Conservation (phyloP, 2,329 filamentous ascomycete species). For the Orbilia quercus region DNA sequence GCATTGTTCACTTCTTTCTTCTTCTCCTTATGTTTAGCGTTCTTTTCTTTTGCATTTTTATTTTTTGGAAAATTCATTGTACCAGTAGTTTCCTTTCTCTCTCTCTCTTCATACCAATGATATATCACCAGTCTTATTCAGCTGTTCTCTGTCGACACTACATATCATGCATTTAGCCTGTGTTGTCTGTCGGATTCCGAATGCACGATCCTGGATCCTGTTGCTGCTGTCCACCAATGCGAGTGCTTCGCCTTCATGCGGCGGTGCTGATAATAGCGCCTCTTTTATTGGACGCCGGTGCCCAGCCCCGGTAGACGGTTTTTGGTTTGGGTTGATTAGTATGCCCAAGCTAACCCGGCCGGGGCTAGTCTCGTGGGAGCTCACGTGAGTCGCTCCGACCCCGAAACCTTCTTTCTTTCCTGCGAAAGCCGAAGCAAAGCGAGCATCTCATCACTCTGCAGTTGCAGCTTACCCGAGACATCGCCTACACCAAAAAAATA, state of each 20-base stretch:
- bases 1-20: no score
- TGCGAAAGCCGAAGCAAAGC: slow-evolving; percentile 56
- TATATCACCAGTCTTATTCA: no score
- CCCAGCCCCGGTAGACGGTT: no score
- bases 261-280: no score
- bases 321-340: neutral
- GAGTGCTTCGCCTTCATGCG: no score
- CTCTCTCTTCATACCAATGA: neutral
- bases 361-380: neutral
- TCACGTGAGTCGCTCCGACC: slow-evolving; percentile 36
- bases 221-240: neutral
- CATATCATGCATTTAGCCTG: no score
- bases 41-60: slow-evolving; percentile 15
- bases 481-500: slow-evolving; percentile 25
- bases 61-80: slow-evolving; percentile 8
- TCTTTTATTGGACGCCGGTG: no score
- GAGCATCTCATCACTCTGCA: slow-evolving; percentile 53
- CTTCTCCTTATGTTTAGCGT: no score
- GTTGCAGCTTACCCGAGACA: slow-evolving; percentile 28
- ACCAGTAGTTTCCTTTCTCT: slow-evolving; percentile 17
- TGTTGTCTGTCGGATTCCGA: neutral
- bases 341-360: neutral
- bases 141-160: no score
- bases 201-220: neutral
- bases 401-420: slow-evolving; percentile 14